A percentile compares a stretch with the other conserved stretches of the same genome.
Conservation (phyloP, 2,329 filamentous ascomycete genomes). For the Colletotrichum sansevieriae region DNA sequence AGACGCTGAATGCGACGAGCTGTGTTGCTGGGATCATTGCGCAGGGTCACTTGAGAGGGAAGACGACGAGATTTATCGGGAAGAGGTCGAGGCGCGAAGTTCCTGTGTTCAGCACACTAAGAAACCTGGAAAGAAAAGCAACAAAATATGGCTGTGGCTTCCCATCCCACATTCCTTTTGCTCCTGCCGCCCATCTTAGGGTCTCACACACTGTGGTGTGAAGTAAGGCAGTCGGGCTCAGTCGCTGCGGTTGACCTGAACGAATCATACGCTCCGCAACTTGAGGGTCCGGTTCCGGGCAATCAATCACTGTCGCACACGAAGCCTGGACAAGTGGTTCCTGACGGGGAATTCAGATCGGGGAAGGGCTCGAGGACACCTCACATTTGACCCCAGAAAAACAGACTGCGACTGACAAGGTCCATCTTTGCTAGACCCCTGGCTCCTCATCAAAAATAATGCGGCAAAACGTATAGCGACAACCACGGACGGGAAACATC, state of each 20-base stretch:
- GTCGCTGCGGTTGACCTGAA: not conserved
- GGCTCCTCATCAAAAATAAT: not conserved
- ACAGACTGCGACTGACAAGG: conserved; percentile 19
- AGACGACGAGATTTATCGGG: not conserved
- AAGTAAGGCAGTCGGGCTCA: not conserved
- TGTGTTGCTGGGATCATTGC: not conserved
- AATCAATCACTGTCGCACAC: conserved; percentile 30
- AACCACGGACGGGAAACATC: not conserved
- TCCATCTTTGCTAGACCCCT: not conserved
- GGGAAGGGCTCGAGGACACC: conserved; percentile 20
- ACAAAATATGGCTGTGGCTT: not conserved
- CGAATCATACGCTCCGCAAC: conserved; percentile 1
- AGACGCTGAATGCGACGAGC: conserved; percentile 20
- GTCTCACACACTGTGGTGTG: conserved; percentile 11
- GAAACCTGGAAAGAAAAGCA: too few relatives aligned
- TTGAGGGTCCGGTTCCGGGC: conserved; percentile 3
- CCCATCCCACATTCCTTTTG: not conserved
- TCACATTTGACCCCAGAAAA: not conserved
- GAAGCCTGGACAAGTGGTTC: conserved; percentile 17
- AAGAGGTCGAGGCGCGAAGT: not conserved
- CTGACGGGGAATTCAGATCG: conserved; percentile 12
- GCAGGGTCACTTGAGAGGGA: not conserved
- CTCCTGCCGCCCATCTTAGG: not conserved
- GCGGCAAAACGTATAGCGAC: not conserved
- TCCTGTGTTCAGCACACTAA: too few relatives aligned